Percentiles rank a stretch among this genome's conserved stretches.
phyloP scores from a whole-genome alignment of 148 eudicot species.

The Rhododendron mucronatum region DNA sequence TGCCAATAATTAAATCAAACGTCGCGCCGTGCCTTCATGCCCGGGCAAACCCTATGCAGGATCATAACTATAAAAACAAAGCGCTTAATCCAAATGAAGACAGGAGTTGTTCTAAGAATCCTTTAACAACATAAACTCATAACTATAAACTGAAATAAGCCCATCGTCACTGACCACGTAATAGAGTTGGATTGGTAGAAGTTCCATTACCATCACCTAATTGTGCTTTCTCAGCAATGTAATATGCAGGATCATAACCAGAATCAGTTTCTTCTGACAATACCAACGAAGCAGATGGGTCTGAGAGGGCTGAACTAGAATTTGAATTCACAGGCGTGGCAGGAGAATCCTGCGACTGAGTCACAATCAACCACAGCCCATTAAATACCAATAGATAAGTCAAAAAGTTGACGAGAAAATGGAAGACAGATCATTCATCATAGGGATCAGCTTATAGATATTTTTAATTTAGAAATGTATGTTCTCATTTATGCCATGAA shows the following conservation, averaged over 20 bases:
- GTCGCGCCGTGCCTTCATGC: no score
- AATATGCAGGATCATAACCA: conserved; percentile 28
- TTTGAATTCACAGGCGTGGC: conserved; percentile 44
- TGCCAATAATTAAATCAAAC: no score
- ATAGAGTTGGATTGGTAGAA: neutral
- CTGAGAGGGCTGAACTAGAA: conserved; percentile 53
- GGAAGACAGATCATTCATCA: neutral
- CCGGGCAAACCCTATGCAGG: no score
- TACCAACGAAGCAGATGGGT: conserved; percentile 45
- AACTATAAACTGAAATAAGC: neutral
- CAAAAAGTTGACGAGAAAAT: neutral
- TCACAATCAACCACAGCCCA: conserved; percentile 16
- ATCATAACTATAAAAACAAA: neutral
- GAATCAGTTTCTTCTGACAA: conserved; percentile 53
- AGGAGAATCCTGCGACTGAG: conserved; percentile 71
- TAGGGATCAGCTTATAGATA: neutral
- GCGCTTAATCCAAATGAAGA: neutral
- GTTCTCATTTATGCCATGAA: neutral
- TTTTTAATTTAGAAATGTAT: neutral
- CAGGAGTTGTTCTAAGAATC: neutral
- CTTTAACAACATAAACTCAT: neutral
- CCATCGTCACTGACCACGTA: neutral
- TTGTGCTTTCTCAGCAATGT: conserved; percentile 25
- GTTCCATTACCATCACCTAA: conserved; percentile 27
- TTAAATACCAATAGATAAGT: neutral